These are phyloP conservation scores for Heliocybe sulcata DNA, from an alignment of 1,284 basidiomycete genomes.

Conservation along the genomic window DNA sequence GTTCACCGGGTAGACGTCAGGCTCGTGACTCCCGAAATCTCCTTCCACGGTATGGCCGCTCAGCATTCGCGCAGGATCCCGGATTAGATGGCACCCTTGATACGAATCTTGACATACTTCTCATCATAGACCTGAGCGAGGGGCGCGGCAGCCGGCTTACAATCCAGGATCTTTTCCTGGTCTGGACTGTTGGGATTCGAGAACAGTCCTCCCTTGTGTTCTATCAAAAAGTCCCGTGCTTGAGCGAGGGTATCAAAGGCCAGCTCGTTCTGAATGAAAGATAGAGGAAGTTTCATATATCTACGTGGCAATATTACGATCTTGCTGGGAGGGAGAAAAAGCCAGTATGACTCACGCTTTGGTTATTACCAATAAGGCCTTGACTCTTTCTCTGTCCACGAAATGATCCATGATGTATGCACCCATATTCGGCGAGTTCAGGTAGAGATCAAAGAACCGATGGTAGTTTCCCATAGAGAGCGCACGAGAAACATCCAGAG, in stretches of 20 bases:
- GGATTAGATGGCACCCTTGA: slow-evolving; percentile 40
- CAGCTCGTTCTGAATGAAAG: slow-evolving; percentile 76
- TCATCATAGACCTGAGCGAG: slow-evolving; percentile 59
- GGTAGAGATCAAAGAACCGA: slow-evolving; percentile 82
- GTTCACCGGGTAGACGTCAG: neutral
- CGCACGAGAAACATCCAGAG: slow-evolving; percentile 83
- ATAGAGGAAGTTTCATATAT: slow-evolving; percentile 72
- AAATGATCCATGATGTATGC: slow-evolving; percentile 99
- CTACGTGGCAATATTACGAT: slow-evolving; percentile 31
- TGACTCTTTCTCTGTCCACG: slow-evolving; percentile 85
- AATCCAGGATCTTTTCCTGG: slow-evolving; percentile 57
- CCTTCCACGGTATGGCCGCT: neutral
- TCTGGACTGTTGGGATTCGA: slow-evolving; percentile 55
- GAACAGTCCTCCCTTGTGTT: slow-evolving; percentile 69
- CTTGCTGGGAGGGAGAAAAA: slow-evolving; percentile 6
- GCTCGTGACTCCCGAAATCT: neutral
- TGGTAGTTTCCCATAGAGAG: slow-evolving; percentile 93
- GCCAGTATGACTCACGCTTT: slow-evolving; percentile 68
- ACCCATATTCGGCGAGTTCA: slow-evolving; percentile 92
- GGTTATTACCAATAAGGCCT: slow-evolving; percentile 84
- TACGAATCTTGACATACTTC: slow-evolving; percentile 64
- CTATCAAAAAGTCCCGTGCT: slow-evolving; percentile 64
- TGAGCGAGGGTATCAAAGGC: slow-evolving; percentile 71
- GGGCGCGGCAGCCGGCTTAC: slow-evolving; percentile 45
- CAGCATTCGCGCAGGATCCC: neutral